Percentiles rank a stretch among this genome's conserved stretches.
Evolutionary conservation across 2,329 filamentous ascomycete genomes (phyloP).

Genomic region (Zymoseptoria ardabiliae): DNA sequence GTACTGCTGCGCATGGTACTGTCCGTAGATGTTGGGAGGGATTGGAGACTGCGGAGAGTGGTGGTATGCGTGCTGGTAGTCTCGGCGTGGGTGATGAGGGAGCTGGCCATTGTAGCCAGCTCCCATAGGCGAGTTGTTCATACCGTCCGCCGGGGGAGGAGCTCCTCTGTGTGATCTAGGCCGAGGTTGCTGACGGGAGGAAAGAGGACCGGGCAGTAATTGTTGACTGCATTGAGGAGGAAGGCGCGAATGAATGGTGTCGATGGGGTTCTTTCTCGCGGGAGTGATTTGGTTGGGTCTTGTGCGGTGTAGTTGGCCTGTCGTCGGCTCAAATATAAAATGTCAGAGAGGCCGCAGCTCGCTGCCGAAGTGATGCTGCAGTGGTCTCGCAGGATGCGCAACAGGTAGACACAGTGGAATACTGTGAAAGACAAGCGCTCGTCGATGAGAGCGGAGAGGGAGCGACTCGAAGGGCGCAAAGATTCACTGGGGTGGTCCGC

Average conservation of each 20-base stretch:
- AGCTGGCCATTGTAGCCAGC: not conserved
- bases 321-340: not conserved
- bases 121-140: not conserved
- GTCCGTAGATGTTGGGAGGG: constrained; percentile 29
- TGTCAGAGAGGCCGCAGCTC: not conserved
- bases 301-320: not conserved
- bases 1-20: constrained; percentile 34
- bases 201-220: not conserved
- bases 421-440: not conserved
- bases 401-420: too few species aligned
- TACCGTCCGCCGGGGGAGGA: not conserved
- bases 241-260: not conserved
- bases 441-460: not conserved
- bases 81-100: not conserved
- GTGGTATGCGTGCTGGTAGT: constrained; percentile 22
- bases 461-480: not conserved
- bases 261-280: not conserved
- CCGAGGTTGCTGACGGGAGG: not conserved
- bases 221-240: not conserved
- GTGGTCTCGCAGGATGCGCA: too few species aligned
- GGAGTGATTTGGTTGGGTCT: not conserved
- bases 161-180: not conserved
- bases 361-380: not conserved
- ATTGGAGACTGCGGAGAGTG: constrained; percentile 32
- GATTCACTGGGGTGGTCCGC: not conserved